Evolutionary conservation across 2,329 filamentous ascomycete species (phyloP).

Genomic region (Alternaria sp.): DNA sequence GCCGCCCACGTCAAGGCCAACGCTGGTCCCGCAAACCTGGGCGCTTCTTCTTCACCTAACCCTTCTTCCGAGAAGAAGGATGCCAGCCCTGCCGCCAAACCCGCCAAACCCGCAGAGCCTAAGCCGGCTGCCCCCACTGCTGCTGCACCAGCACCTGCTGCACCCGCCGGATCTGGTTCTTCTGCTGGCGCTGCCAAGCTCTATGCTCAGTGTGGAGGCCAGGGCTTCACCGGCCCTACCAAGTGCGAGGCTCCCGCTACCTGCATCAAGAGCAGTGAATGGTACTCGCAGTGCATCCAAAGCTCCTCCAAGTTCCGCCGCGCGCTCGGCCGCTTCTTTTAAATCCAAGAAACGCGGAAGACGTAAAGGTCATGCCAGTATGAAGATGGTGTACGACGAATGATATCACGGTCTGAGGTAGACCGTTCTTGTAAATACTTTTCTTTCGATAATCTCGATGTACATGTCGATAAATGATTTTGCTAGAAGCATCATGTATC

Average conservation of each 20-base stretch:
- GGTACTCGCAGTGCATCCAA: slow-evolving; percentile 54
- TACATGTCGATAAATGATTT: not conserved
- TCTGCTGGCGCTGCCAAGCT: slow-evolving; percentile 19
- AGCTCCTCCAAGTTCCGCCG: slow-evolving; percentile 24
- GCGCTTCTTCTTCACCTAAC: slow-evolving; percentile 13
- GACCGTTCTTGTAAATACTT: slow-evolving; percentile 8
- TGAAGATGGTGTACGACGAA: not conserved
- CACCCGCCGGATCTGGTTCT: not conserved
- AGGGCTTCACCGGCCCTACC: slow-evolving; percentile 50
- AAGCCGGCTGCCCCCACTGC: not conserved
- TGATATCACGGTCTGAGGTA: not conserved
- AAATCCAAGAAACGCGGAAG: rapidly evolving
- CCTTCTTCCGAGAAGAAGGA: slow-evolving; percentile 3
- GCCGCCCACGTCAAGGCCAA: slow-evolving; percentile 34
- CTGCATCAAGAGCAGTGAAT: slow-evolving; percentile 51
- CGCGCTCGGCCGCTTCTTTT: slow-evolving; percentile 4
- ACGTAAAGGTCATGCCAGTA: rapidly evolving
- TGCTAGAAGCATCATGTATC: not conserved
- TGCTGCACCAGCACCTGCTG: slow-evolving; percentile 4
- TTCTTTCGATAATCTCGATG: not conserved
- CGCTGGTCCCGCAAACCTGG: slow-evolving; percentile 31
- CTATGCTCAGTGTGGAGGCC: slow-evolving; percentile 55
- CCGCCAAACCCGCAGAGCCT: not conserved
- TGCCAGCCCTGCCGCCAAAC: not conserved
- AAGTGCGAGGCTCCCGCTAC: slow-evolving; percentile 48